Percentiles rank a stretch among this genome's conserved stretches.
Evolutionary conservation across 2,329 filamentous ascomycete species (phyloP).

Genomic region (Phyllosticta citribraziliensis): DNA sequence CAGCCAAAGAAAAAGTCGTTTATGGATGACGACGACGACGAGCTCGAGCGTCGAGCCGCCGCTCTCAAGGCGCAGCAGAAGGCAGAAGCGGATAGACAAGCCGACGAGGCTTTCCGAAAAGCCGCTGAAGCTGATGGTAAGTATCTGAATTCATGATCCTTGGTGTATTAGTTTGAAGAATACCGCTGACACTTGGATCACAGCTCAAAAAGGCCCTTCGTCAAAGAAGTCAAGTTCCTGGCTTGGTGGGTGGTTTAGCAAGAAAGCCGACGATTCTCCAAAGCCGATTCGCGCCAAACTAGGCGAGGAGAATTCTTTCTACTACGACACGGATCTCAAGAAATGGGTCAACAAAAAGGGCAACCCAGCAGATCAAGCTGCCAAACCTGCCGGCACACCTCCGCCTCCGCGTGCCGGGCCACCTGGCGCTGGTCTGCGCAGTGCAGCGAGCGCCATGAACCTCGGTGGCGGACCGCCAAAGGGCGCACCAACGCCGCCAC

Average conservation of each 20-base stretch:
- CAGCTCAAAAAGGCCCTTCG: slow-evolving; percentile 48
- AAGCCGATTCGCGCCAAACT: slow-evolving; percentile 85
- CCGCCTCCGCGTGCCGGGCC: slow-evolving; percentile 60
- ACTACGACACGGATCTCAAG: slow-evolving; percentile 91
- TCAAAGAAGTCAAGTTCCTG: slow-evolving; percentile 57
- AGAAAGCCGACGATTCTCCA: slow-evolving; percentile 52
- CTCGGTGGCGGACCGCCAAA: slow-evolving; percentile 12
- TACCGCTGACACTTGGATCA: not conserved
- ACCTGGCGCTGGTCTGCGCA: slow-evolving; percentile 42
- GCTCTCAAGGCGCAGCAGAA: slow-evolving; percentile 49
- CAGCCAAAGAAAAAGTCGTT: slow-evolving; percentile 63
- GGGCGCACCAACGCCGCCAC: not conserved
- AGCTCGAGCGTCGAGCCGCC: slow-evolving; percentile 44
- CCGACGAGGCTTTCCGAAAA: slow-evolving; percentile 75
- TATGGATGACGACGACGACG: slow-evolving; percentile 71
- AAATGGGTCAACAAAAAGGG: slow-evolving; percentile 98
- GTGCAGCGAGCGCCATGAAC: slow-evolving; percentile 40
- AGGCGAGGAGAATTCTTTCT: slow-evolving; percentile 85
- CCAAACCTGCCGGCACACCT: slow-evolving; percentile 51
- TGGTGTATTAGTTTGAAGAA: not conserved
- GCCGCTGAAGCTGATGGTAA: slow-evolving; percentile 62
- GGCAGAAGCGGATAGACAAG: slow-evolving; percentile 54
- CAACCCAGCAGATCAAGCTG: slow-evolving; percentile 51
- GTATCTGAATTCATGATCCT: slow-evolving; percentile 11
- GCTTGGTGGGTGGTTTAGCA: slow-evolving; percentile 77